Percentiles rank a stretch among this genome's conserved stretches.
These are phyloP conservation scores for Helenozyma baotianmanensis DNA, from an alignment of 805 yeast species.

Conservation along the genomic window DNA sequence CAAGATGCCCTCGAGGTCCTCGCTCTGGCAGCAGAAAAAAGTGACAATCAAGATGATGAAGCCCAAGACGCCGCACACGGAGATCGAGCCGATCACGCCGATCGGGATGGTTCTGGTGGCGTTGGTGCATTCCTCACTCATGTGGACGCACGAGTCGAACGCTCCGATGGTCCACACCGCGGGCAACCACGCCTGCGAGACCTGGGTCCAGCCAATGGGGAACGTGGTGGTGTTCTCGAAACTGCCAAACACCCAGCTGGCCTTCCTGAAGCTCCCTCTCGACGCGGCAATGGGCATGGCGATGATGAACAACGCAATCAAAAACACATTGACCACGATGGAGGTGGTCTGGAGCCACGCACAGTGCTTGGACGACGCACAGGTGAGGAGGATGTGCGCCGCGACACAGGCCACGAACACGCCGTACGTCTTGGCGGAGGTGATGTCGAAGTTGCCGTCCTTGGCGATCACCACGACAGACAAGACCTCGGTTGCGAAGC, in stretches of 20 bases:
- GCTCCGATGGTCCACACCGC: constrained; percentile 75
- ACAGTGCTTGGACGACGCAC: constrained; percentile 51
- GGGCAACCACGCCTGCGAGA: constrained; percentile 51
- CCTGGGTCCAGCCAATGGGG: constrained; percentile 53
- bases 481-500: constrained; percentile 55
- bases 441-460: constrained; percentile 53
- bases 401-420: constrained; percentile 59
- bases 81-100: constrained; percentile 57
- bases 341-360: constrained; percentile 60
- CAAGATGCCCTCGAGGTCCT: constrained; percentile 22
- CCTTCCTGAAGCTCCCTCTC: constrained; percentile 39
- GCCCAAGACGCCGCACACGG: constrained; percentile 57
- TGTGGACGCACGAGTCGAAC: constrained; percentile 68
- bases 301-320: constrained; percentile 53
- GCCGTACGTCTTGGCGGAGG: constrained; percentile 55
- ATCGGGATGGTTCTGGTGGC: constrained; percentile 61
- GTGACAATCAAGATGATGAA: constrained; percentile 50
- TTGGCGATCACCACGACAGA: constrained; percentile 53
- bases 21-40: constrained; percentile 51
- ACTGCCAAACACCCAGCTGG: constrained; percentile 51
- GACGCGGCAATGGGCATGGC: constrained; percentile 60
- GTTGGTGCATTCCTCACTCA: constrained; percentile 65
- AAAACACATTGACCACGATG: constrained; percentile 47
- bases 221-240: constrained; percentile 49
- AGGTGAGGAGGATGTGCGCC: constrained; percentile 49